These are phyloP conservation scores for Akanthomyces uredinophilus DNA, from an alignment of 2,329 filamentous ascomycete genomes.

Conservation along the genomic window DNA sequence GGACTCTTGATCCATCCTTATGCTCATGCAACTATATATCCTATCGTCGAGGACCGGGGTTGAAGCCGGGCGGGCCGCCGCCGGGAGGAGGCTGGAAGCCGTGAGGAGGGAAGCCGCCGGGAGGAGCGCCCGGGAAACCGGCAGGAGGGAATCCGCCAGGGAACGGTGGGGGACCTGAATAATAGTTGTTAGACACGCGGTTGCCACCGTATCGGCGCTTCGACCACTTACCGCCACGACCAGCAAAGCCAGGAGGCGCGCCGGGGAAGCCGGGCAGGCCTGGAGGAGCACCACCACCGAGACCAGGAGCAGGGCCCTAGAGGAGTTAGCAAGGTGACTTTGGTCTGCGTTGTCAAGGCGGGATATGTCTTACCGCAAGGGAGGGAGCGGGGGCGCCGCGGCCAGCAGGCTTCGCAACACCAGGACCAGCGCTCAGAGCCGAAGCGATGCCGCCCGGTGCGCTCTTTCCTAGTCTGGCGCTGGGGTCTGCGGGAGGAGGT, in stretches of 20 bases:
- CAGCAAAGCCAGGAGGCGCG: slow-evolving; percentile 42
- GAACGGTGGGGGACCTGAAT: slow-evolving; percentile 43
- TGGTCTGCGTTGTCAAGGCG: background rate
- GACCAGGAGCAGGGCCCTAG: slow-evolving; percentile 76
- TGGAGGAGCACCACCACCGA: slow-evolving; percentile 65
- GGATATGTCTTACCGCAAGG: slow-evolving; percentile 57
- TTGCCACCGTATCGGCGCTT: slow-evolving; percentile 10
- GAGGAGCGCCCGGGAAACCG: slow-evolving; percentile 35
- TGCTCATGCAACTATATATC: slow-evolving; percentile 23
- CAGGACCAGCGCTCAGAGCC: slow-evolving; percentile 74
- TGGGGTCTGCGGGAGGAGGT: slow-evolving; percentile 88
- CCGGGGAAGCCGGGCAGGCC: slow-evolving; percentile 51
- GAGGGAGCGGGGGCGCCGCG: slow-evolving; percentile 70
- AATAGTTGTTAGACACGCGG: slow-evolving; percentile 27
- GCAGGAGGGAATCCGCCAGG: slow-evolving; percentile 43
- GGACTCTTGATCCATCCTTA: slow-evolving; percentile 21
- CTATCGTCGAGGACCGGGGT: slow-evolving; percentile 62
- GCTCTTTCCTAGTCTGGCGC: slow-evolving; percentile 77
- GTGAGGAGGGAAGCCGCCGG: slow-evolving; percentile 42
- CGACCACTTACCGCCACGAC: slow-evolving; percentile 49
- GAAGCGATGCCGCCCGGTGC: slow-evolving; percentile 64
- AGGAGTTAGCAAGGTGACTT: slow-evolving; percentile 19
- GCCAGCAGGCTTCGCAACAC: slow-evolving; percentile 86
- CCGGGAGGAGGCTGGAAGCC: slow-evolving; percentile 48
- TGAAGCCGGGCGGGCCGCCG: slow-evolving; percentile 66